Percentiles rank a stretch among this genome's conserved stretches.
Evolutionary conservation across 805 yeast genomes (phyloP).

Genomic region (Candida sphagnicola): DNA sequence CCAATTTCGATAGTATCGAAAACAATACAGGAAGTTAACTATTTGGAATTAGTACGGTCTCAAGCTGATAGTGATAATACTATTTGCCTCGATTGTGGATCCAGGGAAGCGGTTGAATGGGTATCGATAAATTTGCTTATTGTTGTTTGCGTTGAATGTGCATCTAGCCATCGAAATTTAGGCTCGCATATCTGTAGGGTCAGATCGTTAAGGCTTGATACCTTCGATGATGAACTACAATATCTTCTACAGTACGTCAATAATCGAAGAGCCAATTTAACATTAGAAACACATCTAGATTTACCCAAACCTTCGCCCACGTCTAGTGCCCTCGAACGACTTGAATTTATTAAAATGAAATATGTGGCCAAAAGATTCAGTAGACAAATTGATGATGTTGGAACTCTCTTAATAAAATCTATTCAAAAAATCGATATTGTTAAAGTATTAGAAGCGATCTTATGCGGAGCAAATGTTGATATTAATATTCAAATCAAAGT

Average conservation of each 20-base stretch:
- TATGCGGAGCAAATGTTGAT: constrained; percentile 47
- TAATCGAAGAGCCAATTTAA: constrained; percentile 53
- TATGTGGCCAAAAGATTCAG: constrained; percentile 51
- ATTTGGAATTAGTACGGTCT: constrained; percentile 35
- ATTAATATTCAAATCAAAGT: constrained; percentile 31
- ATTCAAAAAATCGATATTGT: constrained; percentile 47
- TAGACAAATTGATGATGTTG: constrained; percentile 14
- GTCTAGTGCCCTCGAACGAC: constrained; percentile 45
- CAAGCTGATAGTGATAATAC: constrained; percentile 50
- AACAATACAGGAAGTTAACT: constrained; percentile 16
- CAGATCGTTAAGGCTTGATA: constrained; percentile 73
- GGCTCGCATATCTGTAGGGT: constrained; percentile 82
- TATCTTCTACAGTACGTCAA: constrained; percentile 49
- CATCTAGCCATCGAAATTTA: constrained; percentile 82
- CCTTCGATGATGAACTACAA: constrained; percentile 55
- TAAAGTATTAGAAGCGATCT: constrained; percentile 40
- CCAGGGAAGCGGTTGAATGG: constrained; percentile 73
- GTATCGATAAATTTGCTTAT: constrained; percentile 71
- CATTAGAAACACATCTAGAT: constrained; percentile 48
- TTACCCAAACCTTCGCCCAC: constrained; percentile 5
- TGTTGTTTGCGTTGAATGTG: constrained; percentile 77
- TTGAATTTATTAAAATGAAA: constrained; percentile 60
- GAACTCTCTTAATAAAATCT: constrained; percentile 46
- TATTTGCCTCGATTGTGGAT: constrained; percentile 77
- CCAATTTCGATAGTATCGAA: constrained; percentile 31